Percentiles rank a stretch among this genome's conserved stretches.
Evolutionary conservation across 305 asterid genomes (phyloP).

Genomic region (Fraxinus paxiana): DNA sequence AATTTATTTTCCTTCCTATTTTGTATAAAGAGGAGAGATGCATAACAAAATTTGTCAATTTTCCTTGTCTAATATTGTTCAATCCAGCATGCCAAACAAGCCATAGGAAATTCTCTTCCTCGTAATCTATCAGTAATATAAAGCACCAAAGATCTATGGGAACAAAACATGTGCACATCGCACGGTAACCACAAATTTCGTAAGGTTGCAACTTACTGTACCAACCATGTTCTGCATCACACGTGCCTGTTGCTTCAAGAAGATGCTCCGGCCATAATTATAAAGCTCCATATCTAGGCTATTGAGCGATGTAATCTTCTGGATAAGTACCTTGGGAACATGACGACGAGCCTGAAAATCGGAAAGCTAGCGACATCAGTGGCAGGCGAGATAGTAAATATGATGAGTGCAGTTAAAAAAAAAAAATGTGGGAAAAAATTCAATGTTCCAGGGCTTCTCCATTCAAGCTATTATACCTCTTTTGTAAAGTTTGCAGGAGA

Average conservation of each 20-base stretch:
- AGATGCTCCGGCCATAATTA: conserved; percentile 61
- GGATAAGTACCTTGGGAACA: conserved; percentile 52
- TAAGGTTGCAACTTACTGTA: conserved; percentile 50
- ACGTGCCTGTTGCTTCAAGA: conserved; percentile 50
- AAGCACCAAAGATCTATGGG: not conserved
- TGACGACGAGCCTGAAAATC: conserved; percentile 58
- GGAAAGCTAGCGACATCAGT: not conserved
- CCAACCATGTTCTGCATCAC: conserved; percentile 28
- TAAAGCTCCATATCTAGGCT: conserved; percentile 72
- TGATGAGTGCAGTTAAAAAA: not conserved
- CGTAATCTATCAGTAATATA: not conserved
- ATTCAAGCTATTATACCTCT: conserved; percentile 47
- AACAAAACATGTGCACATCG: too few relatives aligned
- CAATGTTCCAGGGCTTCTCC: not conserved
- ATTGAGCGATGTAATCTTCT: conserved; percentile 65
- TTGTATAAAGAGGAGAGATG: not conserved
- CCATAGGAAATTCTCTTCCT: not conserved
- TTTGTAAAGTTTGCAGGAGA: conserved; percentile 79
- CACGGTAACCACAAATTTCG: too few relatives aligned
- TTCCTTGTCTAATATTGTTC: not conserved
- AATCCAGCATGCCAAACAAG: not conserved
- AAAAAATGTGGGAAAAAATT: not conserved
- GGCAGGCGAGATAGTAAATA: too few relatives aligned
- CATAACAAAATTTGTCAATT: not conserved
- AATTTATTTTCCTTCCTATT: not conserved